Conservation (phyloP, 306 rosid genomes). For the Castanea sativa region DNA sequence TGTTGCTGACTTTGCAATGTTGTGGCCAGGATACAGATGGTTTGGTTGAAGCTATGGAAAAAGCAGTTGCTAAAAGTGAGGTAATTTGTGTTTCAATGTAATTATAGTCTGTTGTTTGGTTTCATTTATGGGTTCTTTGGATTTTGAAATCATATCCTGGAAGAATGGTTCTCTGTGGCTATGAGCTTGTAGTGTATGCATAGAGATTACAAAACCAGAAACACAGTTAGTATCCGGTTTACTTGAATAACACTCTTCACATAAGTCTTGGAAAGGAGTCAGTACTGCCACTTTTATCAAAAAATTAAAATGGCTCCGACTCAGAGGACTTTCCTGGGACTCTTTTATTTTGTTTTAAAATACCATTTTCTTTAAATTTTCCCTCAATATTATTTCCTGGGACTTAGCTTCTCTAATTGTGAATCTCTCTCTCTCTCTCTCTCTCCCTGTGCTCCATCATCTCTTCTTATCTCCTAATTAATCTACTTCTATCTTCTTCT, state of each 20-base stretch:
- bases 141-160: neutral
- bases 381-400: neutral
- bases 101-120: neutral
- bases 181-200: neutral
- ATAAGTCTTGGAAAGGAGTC: neutral
- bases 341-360: neutral
- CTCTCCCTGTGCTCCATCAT: neutral
- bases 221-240: neutral
- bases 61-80: slow-evolving; percentile 87
- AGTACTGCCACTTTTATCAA: neutral
- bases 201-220: neutral
- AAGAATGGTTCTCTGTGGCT: slow-evolving; percentile 8
- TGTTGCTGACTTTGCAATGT: slow-evolving; percentile 88
- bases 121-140: slow-evolving; percentile 6
- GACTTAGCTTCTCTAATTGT: neutral
- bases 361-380: neutral
- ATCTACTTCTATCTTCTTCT: neutral
- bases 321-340: neutral
- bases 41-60: slow-evolving; percentile 82
- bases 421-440: neutral
- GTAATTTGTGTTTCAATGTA: slow-evolving; percentile 42
- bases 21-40: slow-evolving; percentile 96
- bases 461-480: neutral
- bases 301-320: neutral
- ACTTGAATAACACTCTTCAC: neutral